Percentiles rank a stretch among this genome's conserved stretches.
Evolutionary conservation across 805 yeast genomes (phyloP).

Genomic region (Yarrowia alimentaria): DNA sequence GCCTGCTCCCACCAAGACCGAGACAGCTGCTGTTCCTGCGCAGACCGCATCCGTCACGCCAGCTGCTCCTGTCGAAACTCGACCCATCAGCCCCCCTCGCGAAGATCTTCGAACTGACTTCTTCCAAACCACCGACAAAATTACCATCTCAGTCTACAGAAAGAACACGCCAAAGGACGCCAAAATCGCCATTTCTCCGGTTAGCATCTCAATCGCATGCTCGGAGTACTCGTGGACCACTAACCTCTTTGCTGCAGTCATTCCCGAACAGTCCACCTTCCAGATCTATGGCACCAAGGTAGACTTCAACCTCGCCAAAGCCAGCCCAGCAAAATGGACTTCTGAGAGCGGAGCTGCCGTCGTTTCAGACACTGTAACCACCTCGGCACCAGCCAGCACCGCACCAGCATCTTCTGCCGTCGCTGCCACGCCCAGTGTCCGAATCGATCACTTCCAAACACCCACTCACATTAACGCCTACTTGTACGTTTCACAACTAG

Average conservation of each 20-base stretch:
- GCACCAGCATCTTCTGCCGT: too few relatives aligned
- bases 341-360: background rate
- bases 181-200: slow-evolving; percentile 43
- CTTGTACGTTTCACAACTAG: slow-evolving; percentile 1
- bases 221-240: slow-evolving; percentile 40
- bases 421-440: too few relatives aligned
- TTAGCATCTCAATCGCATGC: slow-evolving; percentile 29
- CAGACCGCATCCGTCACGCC: background rate
- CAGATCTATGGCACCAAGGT: slow-evolving; percentile 68
- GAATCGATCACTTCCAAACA: slow-evolving; percentile 15
- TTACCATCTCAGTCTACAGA: slow-evolving; percentile 70
- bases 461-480: slow-evolving; percentile 20
- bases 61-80: background rate
- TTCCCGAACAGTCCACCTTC: slow-evolving; percentile 46
- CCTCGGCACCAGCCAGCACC: too few relatives aligned
- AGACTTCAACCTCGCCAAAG: slow-evolving; percentile 63
- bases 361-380: too few relatives aligned
- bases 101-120: slow-evolving; percentile 46
- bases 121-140: slow-evolving; percentile 61
- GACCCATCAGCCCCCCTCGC: background rate
- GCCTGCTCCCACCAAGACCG: background rate
- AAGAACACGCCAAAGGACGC: slow-evolving; percentile 55
- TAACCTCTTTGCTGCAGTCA: slow-evolving; percentile 57
- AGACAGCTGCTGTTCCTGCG: background rate
- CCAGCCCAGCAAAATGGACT: slow-evolving; percentile 28